Evolutionary conservation across 495 filamentous ascomycete genomes (phyloP).

Genomic region (Penicillium odoratum): DNA sequence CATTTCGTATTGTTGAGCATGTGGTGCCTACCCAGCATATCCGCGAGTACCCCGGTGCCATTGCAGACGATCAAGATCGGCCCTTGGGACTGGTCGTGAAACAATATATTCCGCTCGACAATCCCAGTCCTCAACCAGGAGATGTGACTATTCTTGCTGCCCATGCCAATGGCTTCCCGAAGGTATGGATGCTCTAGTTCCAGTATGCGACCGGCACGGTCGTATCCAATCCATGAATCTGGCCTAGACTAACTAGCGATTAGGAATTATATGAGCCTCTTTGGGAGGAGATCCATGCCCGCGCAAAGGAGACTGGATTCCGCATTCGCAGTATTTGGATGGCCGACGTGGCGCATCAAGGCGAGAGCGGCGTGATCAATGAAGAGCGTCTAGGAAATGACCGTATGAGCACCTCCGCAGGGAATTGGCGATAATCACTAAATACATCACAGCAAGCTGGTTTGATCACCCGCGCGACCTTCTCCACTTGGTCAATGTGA

Average conservation of each 20-base stretch:
- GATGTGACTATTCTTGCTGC: conserved; percentile 83
- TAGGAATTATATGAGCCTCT: conserved; percentile 88
- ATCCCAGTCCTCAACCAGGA: conserved; percentile 60
- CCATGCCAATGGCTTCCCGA: conserved; percentile 89
- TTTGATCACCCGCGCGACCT: conserved; percentile 85
- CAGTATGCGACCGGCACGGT: background rate
- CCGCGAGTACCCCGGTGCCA: conserved; percentile 68
- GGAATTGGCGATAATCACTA: conserved; percentile 1
- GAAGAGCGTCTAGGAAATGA: conserved; percentile 75
- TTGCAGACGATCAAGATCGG: conserved; percentile 60
- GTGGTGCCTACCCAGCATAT: conserved; percentile 65
- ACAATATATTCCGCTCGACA: conserved; percentile 76
- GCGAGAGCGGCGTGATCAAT: conserved; percentile 73
- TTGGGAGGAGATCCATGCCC: conserved; percentile 70
- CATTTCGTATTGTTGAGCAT: conserved; percentile 62
- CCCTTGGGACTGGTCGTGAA: conserved; percentile 70
- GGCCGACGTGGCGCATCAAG: conserved; percentile 77
- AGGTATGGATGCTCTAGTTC: conserved; percentile 46
- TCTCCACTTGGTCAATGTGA: conserved; percentile 81
- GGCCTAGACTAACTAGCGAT: conserved; percentile 2
- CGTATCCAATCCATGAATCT: background rate
- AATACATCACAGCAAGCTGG: conserved; percentile 64
- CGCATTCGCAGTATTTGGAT: conserved; percentile 83
- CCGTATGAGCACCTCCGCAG: conserved; percentile 47
- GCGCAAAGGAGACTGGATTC: conserved; percentile 56